phyloP scores from a whole-genome alignment of 208 protist species.

The Acanthamoeba divionensis region DNA sequence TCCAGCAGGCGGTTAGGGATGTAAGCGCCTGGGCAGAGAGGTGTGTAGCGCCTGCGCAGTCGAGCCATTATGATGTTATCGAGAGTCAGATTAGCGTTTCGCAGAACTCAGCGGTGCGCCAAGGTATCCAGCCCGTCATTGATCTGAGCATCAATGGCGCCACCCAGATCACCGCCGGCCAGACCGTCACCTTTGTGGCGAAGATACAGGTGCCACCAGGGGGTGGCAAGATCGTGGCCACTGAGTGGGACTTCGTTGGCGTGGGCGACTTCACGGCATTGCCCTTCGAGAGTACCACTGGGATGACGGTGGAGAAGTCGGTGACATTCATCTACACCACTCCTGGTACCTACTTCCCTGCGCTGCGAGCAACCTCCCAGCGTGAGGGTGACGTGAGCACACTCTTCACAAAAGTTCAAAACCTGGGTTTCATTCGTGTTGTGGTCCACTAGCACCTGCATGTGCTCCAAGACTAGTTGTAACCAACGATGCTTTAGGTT shows the following conservation, averaged over 20 bases:
- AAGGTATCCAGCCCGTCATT: not conserved
- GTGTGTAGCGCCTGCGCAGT: not conserved
- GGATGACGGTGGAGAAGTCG: not conserved
- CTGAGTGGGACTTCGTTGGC: not conserved
- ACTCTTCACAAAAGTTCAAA: not conserved
- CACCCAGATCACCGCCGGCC: not conserved
- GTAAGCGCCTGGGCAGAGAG: not conserved
- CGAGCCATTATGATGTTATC: not conserved
- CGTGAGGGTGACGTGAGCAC: not conserved
- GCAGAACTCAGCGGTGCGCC: not conserved
- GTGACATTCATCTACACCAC: not conserved
- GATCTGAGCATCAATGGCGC: not conserved
- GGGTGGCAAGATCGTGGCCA: not conserved
- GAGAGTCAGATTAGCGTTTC: not conserved
- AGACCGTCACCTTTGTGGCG: not conserved
- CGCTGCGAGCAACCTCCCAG: not conserved
- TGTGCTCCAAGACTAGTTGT: too few relatives aligned
- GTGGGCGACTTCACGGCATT: not conserved
- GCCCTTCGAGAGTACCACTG: not conserved
- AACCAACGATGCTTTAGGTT: too few relatives aligned
- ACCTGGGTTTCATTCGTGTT: not conserved
- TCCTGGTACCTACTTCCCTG: not conserved
- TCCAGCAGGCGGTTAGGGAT: not conserved
- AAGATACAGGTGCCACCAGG: not conserved
- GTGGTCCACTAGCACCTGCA: not conserved